Conservation (phyloP, 2,329 filamentous ascomycete species). For the Diaporthe helianthi region DNA sequence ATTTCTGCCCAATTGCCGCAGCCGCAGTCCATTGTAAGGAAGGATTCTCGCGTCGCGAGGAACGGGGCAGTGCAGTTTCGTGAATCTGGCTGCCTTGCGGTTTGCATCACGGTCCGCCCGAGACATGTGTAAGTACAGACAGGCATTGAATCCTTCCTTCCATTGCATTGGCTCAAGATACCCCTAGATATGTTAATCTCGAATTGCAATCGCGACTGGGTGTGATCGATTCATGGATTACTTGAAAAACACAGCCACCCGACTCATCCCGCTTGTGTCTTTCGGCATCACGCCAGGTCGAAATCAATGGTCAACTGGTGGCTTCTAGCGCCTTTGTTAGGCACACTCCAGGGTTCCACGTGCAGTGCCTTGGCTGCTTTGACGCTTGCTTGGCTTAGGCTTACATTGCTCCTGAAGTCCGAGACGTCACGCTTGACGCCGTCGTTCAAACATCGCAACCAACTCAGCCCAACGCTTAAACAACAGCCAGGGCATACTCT, state of each 20-base stretch:
- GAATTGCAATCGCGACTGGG: not conserved
- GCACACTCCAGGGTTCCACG: not conserved
- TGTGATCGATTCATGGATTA: not conserved
- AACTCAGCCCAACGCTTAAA: slow-evolving; percentile 3
- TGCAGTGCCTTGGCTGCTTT: slow-evolving; percentile 23
- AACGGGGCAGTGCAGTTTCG: slow-evolving; percentile 1
- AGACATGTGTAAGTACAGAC: not conserved
- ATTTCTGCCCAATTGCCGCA: slow-evolving; percentile 6
- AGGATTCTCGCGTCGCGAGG: slow-evolving; percentile 1
- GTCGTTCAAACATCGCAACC: not conserved
- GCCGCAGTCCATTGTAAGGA: not conserved
- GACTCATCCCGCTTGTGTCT: not conserved
- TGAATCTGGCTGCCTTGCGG: slow-evolving; percentile 16
- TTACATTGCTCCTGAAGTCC: not conserved
- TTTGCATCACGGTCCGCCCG: not conserved
- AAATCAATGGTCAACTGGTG: no score
- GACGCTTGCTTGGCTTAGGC: not conserved
- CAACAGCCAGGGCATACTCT: not conserved
- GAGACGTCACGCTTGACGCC: not conserved
- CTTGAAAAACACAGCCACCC: slow-evolving; percentile 10
- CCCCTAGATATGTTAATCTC: not conserved
- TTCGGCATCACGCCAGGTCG: not conserved
- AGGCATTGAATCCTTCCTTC: slow-evolving; percentile 12
- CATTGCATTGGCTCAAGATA: not conserved
- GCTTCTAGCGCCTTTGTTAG: slow-evolving; percentile 4